Base-by-base conservation (phyloP, 1,139 yeast genomes). In the Lodderomyces metapsilosis region DNA sequence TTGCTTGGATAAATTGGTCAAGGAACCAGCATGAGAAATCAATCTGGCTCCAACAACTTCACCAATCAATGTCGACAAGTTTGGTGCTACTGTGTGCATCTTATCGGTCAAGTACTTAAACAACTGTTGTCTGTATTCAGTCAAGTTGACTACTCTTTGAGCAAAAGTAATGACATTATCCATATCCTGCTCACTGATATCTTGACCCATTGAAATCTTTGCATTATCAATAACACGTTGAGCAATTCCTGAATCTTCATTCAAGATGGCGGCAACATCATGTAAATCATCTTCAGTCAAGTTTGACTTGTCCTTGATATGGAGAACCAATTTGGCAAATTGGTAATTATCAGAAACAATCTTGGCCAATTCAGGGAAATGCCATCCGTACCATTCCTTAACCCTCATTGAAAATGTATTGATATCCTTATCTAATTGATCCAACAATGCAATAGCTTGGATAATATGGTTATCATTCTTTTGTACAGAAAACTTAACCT, bases 381-480 rank as follows among this genome's bases (percentile, higher is more conserved):
- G 99, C 99, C 99, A 92, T 52, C 98, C 98, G 71, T 94, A 92
- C 99, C 99, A 92, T 74, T 92, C 99, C 74, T 91, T 91, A 64
- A 82, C 80, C 74, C 99, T 84, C 99, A 92, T 92, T 53, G 98
- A 92, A 60, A 88, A 92, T 40, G 98, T 94, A 75, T 92, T 92
- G 59, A 92, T 79, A 65, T 94, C 98, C 73, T 92, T 92, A 73
- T 92, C 98, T 60, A 92, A 80, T 64, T 94, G 96, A 61, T 92
- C 99, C 61, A 92, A 78, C 52, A 94, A 75, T 27, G 98, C 98
- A 73, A 92, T 92, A 43, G 98, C 97, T 74, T 94, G 98, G 61
- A 92, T 92, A 64, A 92, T 92, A 71, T 92, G 98, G 76, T 92
- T 92, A 68, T 92, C 98, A 66, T 92, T 92, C 79, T 92, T 92